phyloP scores from a whole-genome alignment of 768 basidiomycete species.

The Gymnopilus junonius region DNA sequence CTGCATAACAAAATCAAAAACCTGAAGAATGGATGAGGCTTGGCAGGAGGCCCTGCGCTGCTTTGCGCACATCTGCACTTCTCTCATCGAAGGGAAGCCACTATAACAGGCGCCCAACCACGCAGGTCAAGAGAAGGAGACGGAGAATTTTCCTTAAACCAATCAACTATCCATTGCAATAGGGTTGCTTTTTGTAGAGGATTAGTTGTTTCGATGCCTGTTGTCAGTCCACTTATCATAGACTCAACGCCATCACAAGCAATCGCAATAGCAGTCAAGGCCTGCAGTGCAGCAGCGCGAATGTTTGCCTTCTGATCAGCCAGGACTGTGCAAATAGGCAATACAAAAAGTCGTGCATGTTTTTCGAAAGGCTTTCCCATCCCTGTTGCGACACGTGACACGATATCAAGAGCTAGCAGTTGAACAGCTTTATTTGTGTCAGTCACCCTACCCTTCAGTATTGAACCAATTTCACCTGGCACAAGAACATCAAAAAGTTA shows the following conservation, averaged over 20 bases:
- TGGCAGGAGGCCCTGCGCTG: conserved; percentile 82
- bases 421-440: conserved; percentile 98
- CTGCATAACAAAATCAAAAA: conserved; percentile 83
- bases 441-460: conserved; percentile 84
- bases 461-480: conserved; percentile 86
- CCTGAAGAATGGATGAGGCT: conserved; percentile 75
- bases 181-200: conserved; percentile 85
- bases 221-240: conserved; percentile 77
- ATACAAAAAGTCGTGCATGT: conserved; percentile 74
- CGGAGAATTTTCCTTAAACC: conserved; percentile 68
- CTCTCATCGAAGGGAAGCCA: conserved; percentile 90
- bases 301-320: conserved; percentile 93
- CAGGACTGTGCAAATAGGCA: conserved; percentile 81
- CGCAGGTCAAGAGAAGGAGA: conserved; percentile 70
- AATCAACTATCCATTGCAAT: conserved; percentile 79
- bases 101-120: conserved; percentile 63
- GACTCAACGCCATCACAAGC: conserved; percentile 86
- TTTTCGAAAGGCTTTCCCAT: conserved; percentile 98
- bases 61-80: conserved; percentile 89
- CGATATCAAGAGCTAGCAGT: conserved; percentile 84
- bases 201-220: conserved; percentile 84
- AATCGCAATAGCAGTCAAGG: conserved; percentile 81
- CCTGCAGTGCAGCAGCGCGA: conserved; percentile 75
- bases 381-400: conserved; percentile 86
- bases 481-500: conserved; percentile 11